Evolutionary conservation across 2,329 filamentous ascomycete genomes (phyloP), one percentile per base, ranked within the genome.

Genomic region (Claviceps paspali): DNA sequence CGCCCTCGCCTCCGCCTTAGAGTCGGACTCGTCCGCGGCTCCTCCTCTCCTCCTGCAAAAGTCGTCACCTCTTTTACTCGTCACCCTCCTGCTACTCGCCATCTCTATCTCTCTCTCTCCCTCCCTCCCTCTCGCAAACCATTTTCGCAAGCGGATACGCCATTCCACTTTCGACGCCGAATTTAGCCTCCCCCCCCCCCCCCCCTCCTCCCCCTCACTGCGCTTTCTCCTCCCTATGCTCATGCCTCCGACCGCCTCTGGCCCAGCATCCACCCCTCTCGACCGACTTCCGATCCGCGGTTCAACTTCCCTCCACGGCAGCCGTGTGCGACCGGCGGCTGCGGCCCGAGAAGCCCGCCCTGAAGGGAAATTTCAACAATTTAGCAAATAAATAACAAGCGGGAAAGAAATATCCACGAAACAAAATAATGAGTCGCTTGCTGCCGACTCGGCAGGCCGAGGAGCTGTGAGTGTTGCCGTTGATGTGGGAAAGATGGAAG

Each of bases 371-470:
- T n/a, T n/a, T n/a, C n/a, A n/a, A n/a, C n/a, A n/a, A n/a, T n/a
- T n/a, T n/a, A n/a, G n/a, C n/a, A n/a, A n/a, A n/a, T n/a, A n/a
- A n/a, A n/a, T n/a, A n/a, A n/a, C n/a, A n/a, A n/a, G n/a, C n/a
- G n/a, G n/a, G n/a, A n/a, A n/a, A n/a, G n/a, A n/a, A n/a, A n/a
- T n/a, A n/a, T n/a, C n/a, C n/a, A n/a, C n/a, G n/a, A n/a, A n/a
- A n/a, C n/a, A n/a, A n/a, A 36, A 30, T 21, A 23, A 87, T 87
- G 82, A 79, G 73, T 65, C 73, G 75, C 54, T 70, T 84, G 57
- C 65, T 91, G 62, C 85, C 82, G 43, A 65, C 70, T 52, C 76
- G 81, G 55, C 85, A 92, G 67, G 83, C 83, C 45, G 84, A 91
- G 63, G 84, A 91, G 70, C 77, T 91, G 82, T 88, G 70, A 61